Evolutionary conservation across 192 early-diverging fungal genomes (phyloP), one percentile per base, ranked within the genome.

Genomic region (Coemansia sp.): DNA sequence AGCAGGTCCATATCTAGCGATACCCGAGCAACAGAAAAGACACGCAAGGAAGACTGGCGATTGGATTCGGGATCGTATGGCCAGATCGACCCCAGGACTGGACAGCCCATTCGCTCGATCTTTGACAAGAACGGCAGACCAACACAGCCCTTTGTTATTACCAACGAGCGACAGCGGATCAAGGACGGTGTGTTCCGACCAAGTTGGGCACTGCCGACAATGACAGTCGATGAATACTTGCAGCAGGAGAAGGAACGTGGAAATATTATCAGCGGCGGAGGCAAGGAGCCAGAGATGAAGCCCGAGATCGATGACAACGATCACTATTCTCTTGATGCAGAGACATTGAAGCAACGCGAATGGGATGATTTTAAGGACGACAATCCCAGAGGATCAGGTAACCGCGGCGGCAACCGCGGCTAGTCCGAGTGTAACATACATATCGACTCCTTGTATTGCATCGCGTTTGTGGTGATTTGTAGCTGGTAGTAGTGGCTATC

Each of bases 201-300:
- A 1, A 87, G 91, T 11, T 90, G 91, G 71, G 89, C 84, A 27
- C 62, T 99, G 59, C 97, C 97, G 7, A 97, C 96, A 6, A 98
- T 99, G 96, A 84, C 92, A 0, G 87, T 99, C 48, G 97, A 99
- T 44, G 91, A 98, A 75, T 99, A 95, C 63, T 63, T 98, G 59
- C 83, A 92, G 47, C 84, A 87, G 52, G 94, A 99, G 72, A 79
- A 84, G 58, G 87, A 89, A 62, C 84, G 92, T 6, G 97, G 97
- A 5, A 93, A 93, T 58, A 86, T 98, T 30, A 87, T 99, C 38
- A 83, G 77, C 22, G 93, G 92, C 22, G 97, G 97, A 60, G 90
- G 89, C 33, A 68, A 90, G 64, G 84, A 83, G 64, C 92, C 94
- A 0, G 86, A 92, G 5, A 52, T 58, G 57, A 88, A 90, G 65